Evolutionary conservation across 768 basidiomycete genomes (phyloP).

Genomic region (Mrakia frigida): DNA sequence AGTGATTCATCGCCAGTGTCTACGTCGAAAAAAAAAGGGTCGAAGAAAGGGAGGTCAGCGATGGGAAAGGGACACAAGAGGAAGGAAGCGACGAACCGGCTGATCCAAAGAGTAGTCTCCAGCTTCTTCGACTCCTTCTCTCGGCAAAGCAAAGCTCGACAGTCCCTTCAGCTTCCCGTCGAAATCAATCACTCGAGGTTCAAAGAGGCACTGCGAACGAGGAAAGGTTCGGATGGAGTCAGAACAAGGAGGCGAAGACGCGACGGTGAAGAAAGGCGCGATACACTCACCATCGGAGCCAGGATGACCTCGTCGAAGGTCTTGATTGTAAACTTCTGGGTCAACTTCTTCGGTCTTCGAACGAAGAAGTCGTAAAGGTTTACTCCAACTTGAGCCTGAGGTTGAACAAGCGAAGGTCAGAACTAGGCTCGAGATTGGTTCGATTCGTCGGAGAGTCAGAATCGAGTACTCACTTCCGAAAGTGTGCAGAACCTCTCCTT

Average conservation of each 20-base stretch:
- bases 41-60: neutral
- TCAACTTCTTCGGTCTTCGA: constrained; percentile 63
- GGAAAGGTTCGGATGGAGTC: neutral
- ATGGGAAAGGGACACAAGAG: no score
- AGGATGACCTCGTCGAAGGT: constrained; percentile 94
- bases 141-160: neutral
- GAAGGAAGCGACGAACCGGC: constrained; percentile 20
- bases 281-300: constrained; percentile 72
- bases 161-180: constrained; percentile 60
- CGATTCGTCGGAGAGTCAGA: no score
- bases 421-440: neutral
- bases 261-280: neutral
- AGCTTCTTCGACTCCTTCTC: constrained; percentile 15
- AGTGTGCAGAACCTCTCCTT: constrained; percentile 80
- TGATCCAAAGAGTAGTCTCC: constrained; percentile 16
- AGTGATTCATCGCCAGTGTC: constrained; percentile 88
- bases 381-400: constrained; percentile 63
- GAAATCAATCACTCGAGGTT: constrained; percentile 87
- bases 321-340: constrained; percentile 81
- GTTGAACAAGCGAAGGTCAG: neutral
- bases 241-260: neutral
- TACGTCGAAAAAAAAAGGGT: constrained; percentile 40
- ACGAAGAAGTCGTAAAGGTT: constrained; percentile 89
- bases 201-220: constrained; percentile 70
- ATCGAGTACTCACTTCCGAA: constrained; percentile 60